Evolutionary conservation across 768 basidiomycete genomes (phyloP).

Genomic region (Amanita pallidorosea): DNA sequence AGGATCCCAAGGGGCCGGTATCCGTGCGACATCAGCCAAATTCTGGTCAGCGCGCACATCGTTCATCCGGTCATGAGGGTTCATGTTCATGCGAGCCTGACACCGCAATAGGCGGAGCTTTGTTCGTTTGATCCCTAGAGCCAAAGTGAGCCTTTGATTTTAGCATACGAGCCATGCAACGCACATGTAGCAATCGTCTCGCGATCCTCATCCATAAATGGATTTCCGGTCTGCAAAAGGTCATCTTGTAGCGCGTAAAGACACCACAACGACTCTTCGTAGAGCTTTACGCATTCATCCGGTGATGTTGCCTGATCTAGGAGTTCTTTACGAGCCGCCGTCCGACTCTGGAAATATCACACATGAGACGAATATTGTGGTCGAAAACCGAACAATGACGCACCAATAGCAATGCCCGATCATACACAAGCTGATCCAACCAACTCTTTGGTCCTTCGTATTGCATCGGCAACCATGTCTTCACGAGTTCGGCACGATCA

Average conservation of each 20-base stretch:
- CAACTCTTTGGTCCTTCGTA: constrained; percentile 76
- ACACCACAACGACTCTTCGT: constrained; percentile 93
- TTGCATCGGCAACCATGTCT: constrained; percentile 78
- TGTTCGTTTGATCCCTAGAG: constrained; percentile 72
- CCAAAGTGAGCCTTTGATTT: constrained; percentile 1
- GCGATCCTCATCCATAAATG: constrained; percentile 77
- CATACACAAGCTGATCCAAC: constrained; percentile 88
- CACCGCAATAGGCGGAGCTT: constrained; percentile 77
- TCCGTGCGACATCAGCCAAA: constrained; percentile 58
- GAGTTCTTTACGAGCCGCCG: constrained; percentile 85
- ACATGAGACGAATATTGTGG: not conserved
- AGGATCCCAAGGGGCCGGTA: constrained; percentile 64
- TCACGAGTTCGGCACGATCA: constrained; percentile 80
- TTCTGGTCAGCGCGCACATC: constrained; percentile 77
- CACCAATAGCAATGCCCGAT: constrained; percentile 80
- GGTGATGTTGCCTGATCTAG: constrained; percentile 66
- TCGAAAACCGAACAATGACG: constrained; percentile 16
- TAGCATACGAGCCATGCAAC: constrained; percentile 14
- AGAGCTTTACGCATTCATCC: constrained; percentile 84
- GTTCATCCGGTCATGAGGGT: constrained; percentile 55
- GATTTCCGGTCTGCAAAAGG: constrained; percentile 68
- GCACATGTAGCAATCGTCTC: constrained; percentile 68
- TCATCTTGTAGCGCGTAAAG: constrained; percentile 89
- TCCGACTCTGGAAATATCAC: constrained; percentile 60
- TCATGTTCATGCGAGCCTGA: constrained; percentile 69